These are phyloP conservation scores for Ophiostoma ulmi DNA, from an alignment of 2,329 filamentous ascomycete species.

Conservation along the genomic window DNA sequence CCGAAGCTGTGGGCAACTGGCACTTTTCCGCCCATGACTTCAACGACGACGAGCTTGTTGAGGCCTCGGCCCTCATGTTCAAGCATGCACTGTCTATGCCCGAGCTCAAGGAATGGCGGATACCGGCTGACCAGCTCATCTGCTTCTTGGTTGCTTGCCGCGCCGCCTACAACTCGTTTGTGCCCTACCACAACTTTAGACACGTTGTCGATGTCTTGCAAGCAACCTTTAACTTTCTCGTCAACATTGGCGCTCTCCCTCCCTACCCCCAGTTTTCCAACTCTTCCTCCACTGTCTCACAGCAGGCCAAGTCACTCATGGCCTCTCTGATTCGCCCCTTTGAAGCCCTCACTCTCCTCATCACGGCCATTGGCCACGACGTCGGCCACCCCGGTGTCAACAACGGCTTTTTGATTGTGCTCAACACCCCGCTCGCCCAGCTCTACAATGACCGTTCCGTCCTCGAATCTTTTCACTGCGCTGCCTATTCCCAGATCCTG, in stretches of 20 bases:
- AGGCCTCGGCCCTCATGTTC: conserved; percentile 82
- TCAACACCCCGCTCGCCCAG: conserved; percentile 89
- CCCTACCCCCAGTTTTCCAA: conserved; percentile 49
- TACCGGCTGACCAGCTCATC: conserved; percentile 76
- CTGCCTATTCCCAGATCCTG: conserved; percentile 92
- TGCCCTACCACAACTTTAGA: conserved; percentile 96
- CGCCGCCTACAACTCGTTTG: conserved; percentile 91
- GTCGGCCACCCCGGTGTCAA: conserved; percentile 97
- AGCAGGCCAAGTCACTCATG: conserved; percentile 66
- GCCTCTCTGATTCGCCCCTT: conserved; percentile 75
- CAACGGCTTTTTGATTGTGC: conserved; percentile 87
- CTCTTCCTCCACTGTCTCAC: conserved; percentile 55
- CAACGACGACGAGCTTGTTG: conserved; percentile 81
- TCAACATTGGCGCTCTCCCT: conserved; percentile 71
- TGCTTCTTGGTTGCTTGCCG: conserved; percentile 84
- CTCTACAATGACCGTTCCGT: conserved; percentile 97
- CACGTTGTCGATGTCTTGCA: conserved; percentile 96
- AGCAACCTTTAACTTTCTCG: conserved; percentile 83
- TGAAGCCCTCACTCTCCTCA: conserved; percentile 80
- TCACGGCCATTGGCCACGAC: conserved; percentile 96
- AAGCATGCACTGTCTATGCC: conserved; percentile 79
- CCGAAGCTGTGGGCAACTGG: conserved; percentile 70
- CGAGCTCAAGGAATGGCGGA: conserved; percentile 73
- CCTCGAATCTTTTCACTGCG: conserved; percentile 94
- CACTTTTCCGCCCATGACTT: conserved; percentile 86